A percentile compares a stretch with the other conserved stretches of the same genome.
These are phyloP conservation scores for Guillardia theta DNA, from an alignment of 78 protist genomes.

Conservation along the genomic window DNA sequence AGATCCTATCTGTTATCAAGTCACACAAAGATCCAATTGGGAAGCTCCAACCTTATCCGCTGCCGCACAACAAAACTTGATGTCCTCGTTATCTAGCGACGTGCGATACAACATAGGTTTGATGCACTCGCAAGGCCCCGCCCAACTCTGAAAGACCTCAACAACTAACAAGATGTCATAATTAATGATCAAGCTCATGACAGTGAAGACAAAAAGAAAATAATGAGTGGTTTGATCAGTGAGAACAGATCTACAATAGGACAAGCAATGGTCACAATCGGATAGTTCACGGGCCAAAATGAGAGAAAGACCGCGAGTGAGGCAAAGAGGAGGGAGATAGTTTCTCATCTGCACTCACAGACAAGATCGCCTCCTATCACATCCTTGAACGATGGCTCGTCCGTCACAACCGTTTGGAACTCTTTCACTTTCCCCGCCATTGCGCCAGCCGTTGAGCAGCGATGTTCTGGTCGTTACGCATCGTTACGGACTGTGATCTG, in stretches of 20 bases:
- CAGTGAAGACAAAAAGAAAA: background rate
- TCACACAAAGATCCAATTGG: background rate
- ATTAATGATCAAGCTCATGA: background rate
- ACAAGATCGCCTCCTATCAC: background rate
- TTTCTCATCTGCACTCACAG: background rate
- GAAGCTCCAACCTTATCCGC: background rate
- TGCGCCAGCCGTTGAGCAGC: too few relatives aligned
- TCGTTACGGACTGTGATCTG: too few relatives aligned
- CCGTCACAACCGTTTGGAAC: conserved; percentile 11
- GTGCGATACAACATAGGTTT: background rate
- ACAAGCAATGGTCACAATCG: background rate
- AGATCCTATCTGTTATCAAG: background rate
- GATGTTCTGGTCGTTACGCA: too few relatives aligned
- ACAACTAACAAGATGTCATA: background rate
- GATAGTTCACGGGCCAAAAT: background rate
- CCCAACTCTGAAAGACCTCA: conserved; percentile 10
- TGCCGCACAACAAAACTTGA: conserved; percentile 32
- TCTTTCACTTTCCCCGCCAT: background rate
- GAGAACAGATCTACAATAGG: background rate
- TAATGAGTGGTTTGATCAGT: background rate
- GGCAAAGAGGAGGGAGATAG: background rate
- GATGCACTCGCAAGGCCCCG: conserved; percentile 36
- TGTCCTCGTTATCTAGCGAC: background rate
- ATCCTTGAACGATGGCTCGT: background rate
- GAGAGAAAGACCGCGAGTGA: background rate